Base-by-base conservation (phyloP, 1,284 basidiomycete species). In the Fomes fomentarius region DNA sequence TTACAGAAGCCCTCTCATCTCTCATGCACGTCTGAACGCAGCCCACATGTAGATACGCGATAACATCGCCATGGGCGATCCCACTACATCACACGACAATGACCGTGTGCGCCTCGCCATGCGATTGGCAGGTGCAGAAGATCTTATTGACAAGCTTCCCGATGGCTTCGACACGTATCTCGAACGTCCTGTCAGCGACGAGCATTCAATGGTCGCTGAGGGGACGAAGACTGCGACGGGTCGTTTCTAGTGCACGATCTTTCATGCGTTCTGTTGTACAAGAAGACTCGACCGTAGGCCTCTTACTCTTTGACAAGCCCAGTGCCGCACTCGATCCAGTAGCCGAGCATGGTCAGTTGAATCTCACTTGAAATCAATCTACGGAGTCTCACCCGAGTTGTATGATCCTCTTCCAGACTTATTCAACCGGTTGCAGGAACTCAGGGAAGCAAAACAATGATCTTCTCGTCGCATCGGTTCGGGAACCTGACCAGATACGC, bases 31-130 rank as follows among this genome's bases (percentile, higher is more conserved):
- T n/a, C n/a, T n/a, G n/a, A n/a, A n/a, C n/a, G n/a, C n/a, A n/a
- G n/a, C n/a, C n/a, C n/a, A n/a, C n/a, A n/a, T n/a, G n/a, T n/a
- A 90, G 88, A 84, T 91, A 42, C 78, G 75, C 63, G 88, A 91
- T 57, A 91, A 91, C 63, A 91, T 91, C 52, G 83, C 76, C 1
- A 74, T 91, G 3, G 89, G 89, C 4, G 82, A 87, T 61, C 84
- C 86, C 0, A 61, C 73, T 28, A 66, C 76, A 54, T 72, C 74
- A 3, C 58, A 70, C 12, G 80, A 88, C 64, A 73, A 81, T 1
- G 79, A 81, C 10, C 78, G 79, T 46, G 76, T 92, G 39, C 74
- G 76, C 12, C 74, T 83, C 61, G 89, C 89, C 7, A 87, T 89
- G 1, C 71, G 73, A 43, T 70, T 90, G 4, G 89, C 88, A 10